Evolutionary conservation across 768 basidiomycete species (phyloP).

Genomic region (Russula emetica): DNA sequence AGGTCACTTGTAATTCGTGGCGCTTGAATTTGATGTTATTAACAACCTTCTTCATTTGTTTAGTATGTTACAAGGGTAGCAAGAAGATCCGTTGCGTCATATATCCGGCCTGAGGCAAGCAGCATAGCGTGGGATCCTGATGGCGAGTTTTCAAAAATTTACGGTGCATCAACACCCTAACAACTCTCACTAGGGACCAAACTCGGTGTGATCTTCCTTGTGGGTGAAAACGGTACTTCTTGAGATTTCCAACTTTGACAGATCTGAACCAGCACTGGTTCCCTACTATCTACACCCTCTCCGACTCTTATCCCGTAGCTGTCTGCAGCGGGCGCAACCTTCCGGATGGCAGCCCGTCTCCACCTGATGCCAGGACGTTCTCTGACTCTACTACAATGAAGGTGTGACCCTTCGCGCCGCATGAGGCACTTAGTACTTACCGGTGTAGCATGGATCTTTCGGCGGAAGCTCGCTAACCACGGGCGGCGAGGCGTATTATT

Average conservation of each 20-base stretch:
- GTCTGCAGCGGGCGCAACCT: slow-evolving; percentile 55
- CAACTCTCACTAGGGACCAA: slow-evolving; percentile 45
- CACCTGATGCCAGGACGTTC: slow-evolving; percentile 50
- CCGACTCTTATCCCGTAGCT: slow-evolving; percentile 67
- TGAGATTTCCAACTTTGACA: slow-evolving; percentile 6
- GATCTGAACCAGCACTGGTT: slow-evolving; percentile 48
- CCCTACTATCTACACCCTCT: slow-evolving; percentile 65
- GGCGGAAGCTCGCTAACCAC: slow-evolving; percentile 48
- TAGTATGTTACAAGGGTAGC: slow-evolving; percentile 48
- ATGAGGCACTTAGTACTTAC: background rate
- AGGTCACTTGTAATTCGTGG: slow-evolving; percentile 35
- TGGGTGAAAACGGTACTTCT: slow-evolving; percentile 34
- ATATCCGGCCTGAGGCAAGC: slow-evolving; percentile 62
- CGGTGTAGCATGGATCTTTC: slow-evolving; percentile 65
- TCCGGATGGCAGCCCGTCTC: slow-evolving; percentile 51
- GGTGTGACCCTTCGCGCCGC: slow-evolving; percentile 35
- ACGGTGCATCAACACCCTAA: background rate
- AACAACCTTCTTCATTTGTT: slow-evolving; percentile 2
- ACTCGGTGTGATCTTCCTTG: slow-evolving; percentile 64
- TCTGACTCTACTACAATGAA: slow-evolving; percentile 77
- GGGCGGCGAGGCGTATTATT: slow-evolving; percentile 55
- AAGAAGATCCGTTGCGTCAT: slow-evolving; percentile 37
- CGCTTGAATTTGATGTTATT: slow-evolving; percentile 18
- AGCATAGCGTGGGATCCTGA: slow-evolving; percentile 66
- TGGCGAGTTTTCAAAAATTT: slow-evolving; percentile 40